phyloP scores from a whole-genome alignment of 495 filamentous ascomycete genomes.

The Penicillium antarcticum region DNA sequence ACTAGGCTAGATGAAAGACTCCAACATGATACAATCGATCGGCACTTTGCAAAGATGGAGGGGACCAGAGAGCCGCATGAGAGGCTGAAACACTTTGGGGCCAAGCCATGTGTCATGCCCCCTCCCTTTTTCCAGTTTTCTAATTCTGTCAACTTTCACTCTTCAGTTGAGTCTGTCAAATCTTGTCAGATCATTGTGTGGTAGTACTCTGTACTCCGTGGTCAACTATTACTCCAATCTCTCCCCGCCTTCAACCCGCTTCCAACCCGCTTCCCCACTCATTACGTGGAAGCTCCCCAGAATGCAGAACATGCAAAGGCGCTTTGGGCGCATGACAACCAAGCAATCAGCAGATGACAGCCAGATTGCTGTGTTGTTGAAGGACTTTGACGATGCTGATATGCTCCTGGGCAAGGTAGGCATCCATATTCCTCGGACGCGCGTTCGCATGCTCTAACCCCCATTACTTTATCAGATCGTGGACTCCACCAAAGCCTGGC shows the following conservation, averaged over 20 bases:
- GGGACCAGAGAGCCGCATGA: conserved; percentile 22
- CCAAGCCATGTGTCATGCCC: conserved; percentile 7
- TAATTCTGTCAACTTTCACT: conserved; percentile 1
- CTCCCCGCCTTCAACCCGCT: background rate
- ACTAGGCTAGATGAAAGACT: too few species aligned
- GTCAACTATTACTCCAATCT: background rate
- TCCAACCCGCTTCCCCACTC: background rate
- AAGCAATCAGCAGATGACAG: conserved; percentile 72
- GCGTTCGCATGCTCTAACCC: conserved; percentile 4
- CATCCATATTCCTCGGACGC: conserved; percentile 2
- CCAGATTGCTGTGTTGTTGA: conserved; percentile 70
- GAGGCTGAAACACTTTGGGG: conserved; percentile 23
- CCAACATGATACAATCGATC: background rate
- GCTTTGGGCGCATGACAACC: conserved; percentile 65
- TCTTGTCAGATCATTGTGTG: too few species aligned
- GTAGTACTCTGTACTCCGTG: background rate
- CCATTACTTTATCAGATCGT: conserved; percentile 58
- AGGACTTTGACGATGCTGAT: conserved; percentile 83
- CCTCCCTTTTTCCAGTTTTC: conserved; percentile 3
- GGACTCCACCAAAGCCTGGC: conserved; percentile 77
- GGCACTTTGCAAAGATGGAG: background rate
- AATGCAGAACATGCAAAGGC: conserved; percentile 80
- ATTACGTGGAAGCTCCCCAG: conserved; percentile 14
- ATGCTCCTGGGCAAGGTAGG: conserved; percentile 69
- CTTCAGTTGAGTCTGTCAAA: background rate